Conservation (phyloP, 495 filamentous ascomycete species). For the Clavariopsis aquatica region DNA sequence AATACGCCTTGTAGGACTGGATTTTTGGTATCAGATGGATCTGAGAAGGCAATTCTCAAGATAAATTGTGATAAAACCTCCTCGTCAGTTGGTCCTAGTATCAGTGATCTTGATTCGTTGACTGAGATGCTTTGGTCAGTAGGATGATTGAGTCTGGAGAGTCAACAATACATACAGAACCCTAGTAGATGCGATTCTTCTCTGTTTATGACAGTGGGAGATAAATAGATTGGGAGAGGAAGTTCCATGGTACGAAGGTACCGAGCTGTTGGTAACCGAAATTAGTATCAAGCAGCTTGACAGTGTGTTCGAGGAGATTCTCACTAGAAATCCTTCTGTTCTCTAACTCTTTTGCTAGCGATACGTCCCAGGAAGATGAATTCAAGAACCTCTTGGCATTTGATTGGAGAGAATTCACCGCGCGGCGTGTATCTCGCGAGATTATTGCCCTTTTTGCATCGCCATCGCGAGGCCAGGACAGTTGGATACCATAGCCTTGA, state of each 20-base stretch:
- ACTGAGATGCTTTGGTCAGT: slow-evolving; percentile 29
- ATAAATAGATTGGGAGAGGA: slow-evolving; percentile 30
- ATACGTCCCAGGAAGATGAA: slow-evolving; percentile 30
- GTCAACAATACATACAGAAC: slow-evolving; percentile 26
- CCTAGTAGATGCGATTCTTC: slow-evolving; percentile 33
- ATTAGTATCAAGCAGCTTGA: slow-evolving; percentile 26
- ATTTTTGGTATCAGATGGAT: slow-evolving; percentile 33
- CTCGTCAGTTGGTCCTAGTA: slow-evolving; percentile 34
- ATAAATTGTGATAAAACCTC: slow-evolving; percentile 34
- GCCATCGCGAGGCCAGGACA: slow-evolving; percentile 38
- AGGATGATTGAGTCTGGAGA: slow-evolving; percentile 11
- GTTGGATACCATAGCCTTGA: slow-evolving; percentile 38
- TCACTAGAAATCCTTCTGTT: slow-evolving; percentile 23
- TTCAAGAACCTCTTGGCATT: slow-evolving; percentile 24
- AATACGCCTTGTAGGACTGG: slow-evolving; percentile 33
- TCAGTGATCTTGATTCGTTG: slow-evolving; percentile 37
- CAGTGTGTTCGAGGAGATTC: slow-evolving; percentile 18
- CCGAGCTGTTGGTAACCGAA: slow-evolving; percentile 15
- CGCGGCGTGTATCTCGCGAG: slow-evolving; percentile 21
- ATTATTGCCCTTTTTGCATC: slow-evolving; percentile 33
- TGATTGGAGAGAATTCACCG: no score
- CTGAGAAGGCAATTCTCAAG: slow-evolving; percentile 35
- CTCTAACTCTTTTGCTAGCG: slow-evolving; percentile 28
- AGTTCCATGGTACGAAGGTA: slow-evolving; percentile 32
- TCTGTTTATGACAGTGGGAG: slow-evolving; percentile 20